Evolutionary conservation across 1,284 basidiomycete species (phyloP).

Genomic region (Fomitopsis pinicola): DNA sequence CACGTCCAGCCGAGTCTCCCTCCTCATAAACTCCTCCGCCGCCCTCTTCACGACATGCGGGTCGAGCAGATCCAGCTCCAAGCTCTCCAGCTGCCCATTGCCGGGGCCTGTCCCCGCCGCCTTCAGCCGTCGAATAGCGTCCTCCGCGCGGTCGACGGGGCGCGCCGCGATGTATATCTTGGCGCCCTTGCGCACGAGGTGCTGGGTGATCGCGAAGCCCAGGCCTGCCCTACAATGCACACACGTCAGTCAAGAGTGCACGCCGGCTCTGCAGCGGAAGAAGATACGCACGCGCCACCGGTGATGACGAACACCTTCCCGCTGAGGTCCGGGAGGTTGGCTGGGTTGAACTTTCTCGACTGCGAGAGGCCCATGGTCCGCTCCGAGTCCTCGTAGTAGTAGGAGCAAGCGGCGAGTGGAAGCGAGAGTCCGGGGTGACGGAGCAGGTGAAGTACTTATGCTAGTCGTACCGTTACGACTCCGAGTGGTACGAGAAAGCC

Average conservation of each 20-base stretch:
- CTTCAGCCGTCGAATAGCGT: constrained; percentile 34
- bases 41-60: constrained; percentile 38
- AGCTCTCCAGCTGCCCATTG: constrained; percentile 39
- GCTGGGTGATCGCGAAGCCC: constrained; percentile 34
- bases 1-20: constrained; percentile 49
- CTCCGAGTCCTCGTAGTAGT: too few relatives aligned
- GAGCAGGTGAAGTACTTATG: neutral
- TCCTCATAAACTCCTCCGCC: constrained; percentile 41
- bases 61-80: constrained; percentile 42
- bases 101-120: constrained; percentile 27
- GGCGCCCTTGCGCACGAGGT: constrained; percentile 36
- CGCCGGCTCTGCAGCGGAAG: neutral
- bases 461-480: too few relatives aligned
- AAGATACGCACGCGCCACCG: constrained; percentile 33
- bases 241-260: constrained; percentile 12
- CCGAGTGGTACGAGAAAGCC: neutral
- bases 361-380: constrained; percentile 14
- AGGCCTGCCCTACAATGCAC: constrained; percentile 30
- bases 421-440: neutral
- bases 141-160: constrained; percentile 32
- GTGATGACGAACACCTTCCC: constrained; percentile 39
- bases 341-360: constrained; percentile 20
- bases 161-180: constrained; percentile 42
- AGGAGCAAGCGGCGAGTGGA: neutral
- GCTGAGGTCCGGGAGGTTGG: constrained; percentile 29